A percentile compares a stretch with the other conserved stretches of the same genome.
Evolutionary conservation across 116 monocot genomes (phyloP).

Genomic region (Posidonia oceanica): DNA sequence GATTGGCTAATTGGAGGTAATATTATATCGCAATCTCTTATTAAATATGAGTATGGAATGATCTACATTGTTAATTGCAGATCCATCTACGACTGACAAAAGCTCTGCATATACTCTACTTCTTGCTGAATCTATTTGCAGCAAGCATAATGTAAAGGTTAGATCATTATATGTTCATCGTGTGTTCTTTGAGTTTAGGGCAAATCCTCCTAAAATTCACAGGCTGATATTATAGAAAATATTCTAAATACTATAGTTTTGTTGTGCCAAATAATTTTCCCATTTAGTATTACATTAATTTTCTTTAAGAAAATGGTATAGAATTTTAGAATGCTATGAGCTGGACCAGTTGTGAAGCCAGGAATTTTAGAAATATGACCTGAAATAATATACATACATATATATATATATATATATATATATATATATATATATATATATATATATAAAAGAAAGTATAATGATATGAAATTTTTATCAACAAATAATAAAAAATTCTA

Average conservation of each 20-base stretch:
- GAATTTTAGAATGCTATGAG: not conserved
- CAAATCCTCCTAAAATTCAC: too few relatives aligned
- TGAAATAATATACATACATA: too few relatives aligned
- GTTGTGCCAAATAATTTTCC: not conserved
- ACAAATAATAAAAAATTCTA: too few relatives aligned
- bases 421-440: too few relatives aligned
- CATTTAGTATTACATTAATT: not conserved
- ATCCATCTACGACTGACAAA: slow-evolving; percentile 78
- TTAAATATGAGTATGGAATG: not conserved
- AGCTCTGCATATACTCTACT: slow-evolving; percentile 90
- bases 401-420: too few relatives aligned
- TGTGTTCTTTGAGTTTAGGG: too few relatives aligned
- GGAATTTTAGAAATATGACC: too few relatives aligned
- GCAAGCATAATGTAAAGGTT: slow-evolving; percentile 74
- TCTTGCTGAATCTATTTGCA: slow-evolving; percentile 95
- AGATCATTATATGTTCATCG: slow-evolving; percentile 6
- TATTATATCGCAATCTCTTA: slow-evolving; percentile 8
- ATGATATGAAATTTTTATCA: too few relatives aligned
- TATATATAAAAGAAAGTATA: too few relatives aligned
- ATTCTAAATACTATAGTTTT: too few relatives aligned
- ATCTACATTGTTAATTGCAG: slow-evolving; percentile 30
- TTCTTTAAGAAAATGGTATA: not conserved
- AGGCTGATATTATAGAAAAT: too few relatives aligned
- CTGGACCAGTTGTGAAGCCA: too few relatives aligned
- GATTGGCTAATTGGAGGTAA: slow-evolving; percentile 49